Evolutionary conservation across 2,329 filamentous ascomycete genomes (phyloP), one percentile per base, ranked within the genome.

Genomic region (Teratosphaeria destructans): DNA sequence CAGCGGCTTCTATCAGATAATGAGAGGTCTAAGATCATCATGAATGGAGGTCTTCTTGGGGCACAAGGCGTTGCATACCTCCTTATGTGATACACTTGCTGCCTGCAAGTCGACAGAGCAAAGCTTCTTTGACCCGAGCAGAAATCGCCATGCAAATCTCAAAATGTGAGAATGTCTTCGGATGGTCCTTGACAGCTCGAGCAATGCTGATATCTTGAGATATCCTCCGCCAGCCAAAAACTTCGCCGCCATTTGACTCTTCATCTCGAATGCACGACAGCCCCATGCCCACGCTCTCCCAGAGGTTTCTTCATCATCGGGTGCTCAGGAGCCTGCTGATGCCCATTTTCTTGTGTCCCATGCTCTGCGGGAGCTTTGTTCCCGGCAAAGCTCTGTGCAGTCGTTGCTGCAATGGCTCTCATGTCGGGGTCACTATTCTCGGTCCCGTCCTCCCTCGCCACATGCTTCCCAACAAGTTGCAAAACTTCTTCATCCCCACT

Each of bases 401-500:
- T 62, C 35, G 62, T 66, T 5, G 67, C 68, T 19, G 43, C 53
- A 55, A 70, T 70, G 16, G 68, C 68, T 56, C 59, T 62, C 68
- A 70, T 68, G 49, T 70, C 68, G 10, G 61, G 59, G 54, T 65
- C 62, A 8, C 66, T 61, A 52, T 62, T 63, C 59, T 62, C 61
- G 57, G 60, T 62, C 1, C 63, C 64, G 43, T 65, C 65, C 54
- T 65, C 62, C 57, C 60, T 64, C 57, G 64, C 65, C 23, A 61
- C 63, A 59, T 67, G 61, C 11, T 65, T 63, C 47, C 57, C 29
- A 16, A 66, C 64, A 34, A 64, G 57, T 14, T 61, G 52, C 59
- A 64, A 16, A 43, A 65, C 62, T 53, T 81, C 72, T 7, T 34
- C 37, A 16, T 49, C 60, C 12, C 47, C 55, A 83, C 85, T 47